Percentiles rank a stretch among this genome's conserved stretches.
Conservation (phyloP, 1,284 basidiomycete genomes). For the Meripilus lineatus region DNA sequence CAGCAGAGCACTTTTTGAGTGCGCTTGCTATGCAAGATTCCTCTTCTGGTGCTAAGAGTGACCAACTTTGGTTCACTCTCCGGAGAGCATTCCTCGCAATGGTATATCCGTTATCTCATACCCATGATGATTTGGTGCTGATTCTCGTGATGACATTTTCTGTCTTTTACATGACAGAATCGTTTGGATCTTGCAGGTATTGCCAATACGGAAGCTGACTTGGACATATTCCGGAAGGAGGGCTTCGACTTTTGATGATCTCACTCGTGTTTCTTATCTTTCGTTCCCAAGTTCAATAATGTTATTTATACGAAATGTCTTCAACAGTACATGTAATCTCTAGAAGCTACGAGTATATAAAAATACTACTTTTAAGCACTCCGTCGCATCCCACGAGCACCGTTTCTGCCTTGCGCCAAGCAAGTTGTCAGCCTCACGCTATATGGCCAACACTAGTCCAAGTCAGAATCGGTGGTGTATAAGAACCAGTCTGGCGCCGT, state of each 20-base stretch:
- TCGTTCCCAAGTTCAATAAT: no score
- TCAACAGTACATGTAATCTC: no score
- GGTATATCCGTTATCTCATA: slow-evolving; percentile 42
- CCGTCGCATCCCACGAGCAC: no score
- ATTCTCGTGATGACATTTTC: slow-evolving; percentile 1
- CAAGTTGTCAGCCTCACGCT: no score
- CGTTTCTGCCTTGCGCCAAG: no score
- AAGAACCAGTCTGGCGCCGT: no score
- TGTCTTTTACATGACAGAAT: slow-evolving; percentile 49
- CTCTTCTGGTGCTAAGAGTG: slow-evolving; percentile 64
- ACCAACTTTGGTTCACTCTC: slow-evolving; percentile 91
- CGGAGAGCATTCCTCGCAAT: slow-evolving; percentile 78
- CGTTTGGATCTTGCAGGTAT: slow-evolving; percentile 60
- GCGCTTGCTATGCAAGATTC: slow-evolving; percentile 81
- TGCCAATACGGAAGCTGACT: slow-evolving; percentile 48
- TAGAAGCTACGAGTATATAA: no score
- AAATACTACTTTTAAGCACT: no score
- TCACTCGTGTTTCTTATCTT: no score
- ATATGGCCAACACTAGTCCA: no score
- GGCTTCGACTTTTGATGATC: slow-evolving; percentile 85
- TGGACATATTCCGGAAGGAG: slow-evolving; percentile 70
- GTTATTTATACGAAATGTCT: no score
- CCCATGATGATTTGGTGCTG: slow-evolving; percentile 1
- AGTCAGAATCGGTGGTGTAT: no score
- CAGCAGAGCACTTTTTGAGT: slow-evolving; percentile 94